Evolutionary conservation across 2,329 filamentous ascomycete species (phyloP).

Genomic region (Diplodia sapinea): DNA sequence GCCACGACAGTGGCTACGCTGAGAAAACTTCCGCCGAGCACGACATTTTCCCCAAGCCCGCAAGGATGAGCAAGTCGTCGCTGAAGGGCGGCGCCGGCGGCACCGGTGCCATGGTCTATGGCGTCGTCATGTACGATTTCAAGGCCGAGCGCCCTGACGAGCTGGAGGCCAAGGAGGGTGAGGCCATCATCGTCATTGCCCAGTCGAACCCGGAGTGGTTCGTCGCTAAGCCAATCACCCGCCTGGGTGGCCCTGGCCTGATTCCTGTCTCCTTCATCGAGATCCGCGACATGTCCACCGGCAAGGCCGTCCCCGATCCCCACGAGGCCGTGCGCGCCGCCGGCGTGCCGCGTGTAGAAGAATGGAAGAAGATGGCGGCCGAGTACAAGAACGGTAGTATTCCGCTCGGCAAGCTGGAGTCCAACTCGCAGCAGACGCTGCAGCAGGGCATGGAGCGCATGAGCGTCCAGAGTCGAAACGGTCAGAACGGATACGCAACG

Average conservation of each 20-base stretch:
- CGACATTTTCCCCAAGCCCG: slow-evolving; percentile 35
- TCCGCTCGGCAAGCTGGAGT: slow-evolving; percentile 86
- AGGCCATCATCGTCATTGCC: slow-evolving; percentile 97
- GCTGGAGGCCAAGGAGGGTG: slow-evolving; percentile 89
- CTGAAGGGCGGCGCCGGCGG: slow-evolving; percentile 47
- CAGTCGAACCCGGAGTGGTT: slow-evolving; percentile 99
- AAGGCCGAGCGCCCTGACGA: slow-evolving; percentile 94
- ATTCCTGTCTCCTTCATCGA: slow-evolving; percentile 98
- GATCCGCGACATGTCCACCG: slow-evolving; percentile 90
- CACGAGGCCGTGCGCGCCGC: slow-evolving; percentile 85
- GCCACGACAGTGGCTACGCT: slow-evolving; percentile 91
- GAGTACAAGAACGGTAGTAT: slow-evolving; percentile 99
- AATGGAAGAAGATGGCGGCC: slow-evolving; percentile 99
- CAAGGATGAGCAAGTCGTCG: slow-evolving; percentile 46
- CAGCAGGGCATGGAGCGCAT: slow-evolving; percentile 72
- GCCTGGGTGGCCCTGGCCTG: slow-evolving; percentile 90
- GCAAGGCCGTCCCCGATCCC: slow-evolving; percentile 79
- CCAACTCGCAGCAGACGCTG: slow-evolving; percentile 54
- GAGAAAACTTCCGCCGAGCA: slow-evolving; percentile 50
- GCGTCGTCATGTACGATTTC: slow-evolving; percentile 97
- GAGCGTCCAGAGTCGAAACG: slow-evolving; percentile 69
- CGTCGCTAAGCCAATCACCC: slow-evolving; percentile 97
- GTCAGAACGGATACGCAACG: slow-evolving; percentile 44
- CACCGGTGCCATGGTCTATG: slow-evolving; percentile 88
- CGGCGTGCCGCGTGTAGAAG: slow-evolving; percentile 91